Conservation (phyloP, 495 filamentous ascomycete species). For the Sordaria brevicollis region DNA sequence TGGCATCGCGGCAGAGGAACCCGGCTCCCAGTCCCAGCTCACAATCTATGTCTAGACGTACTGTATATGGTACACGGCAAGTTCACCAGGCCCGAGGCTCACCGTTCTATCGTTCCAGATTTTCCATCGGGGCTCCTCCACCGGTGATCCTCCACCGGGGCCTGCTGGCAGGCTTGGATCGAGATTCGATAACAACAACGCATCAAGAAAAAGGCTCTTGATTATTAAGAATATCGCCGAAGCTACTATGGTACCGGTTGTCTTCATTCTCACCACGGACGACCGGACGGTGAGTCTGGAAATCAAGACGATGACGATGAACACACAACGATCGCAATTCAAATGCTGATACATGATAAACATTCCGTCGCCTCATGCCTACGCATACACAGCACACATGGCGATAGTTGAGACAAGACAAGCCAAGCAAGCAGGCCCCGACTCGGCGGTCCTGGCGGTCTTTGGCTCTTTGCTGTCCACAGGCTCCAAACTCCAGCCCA, state of each 20-base stretch:
- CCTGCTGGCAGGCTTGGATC: background rate
- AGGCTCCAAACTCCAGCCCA: background rate
- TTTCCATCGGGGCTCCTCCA: background rate
- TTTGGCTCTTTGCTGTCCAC: too few species aligned
- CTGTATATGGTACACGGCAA: too few species aligned
- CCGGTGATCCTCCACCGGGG: background rate
- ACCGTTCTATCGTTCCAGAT: background rate
- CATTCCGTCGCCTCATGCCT: background rate
- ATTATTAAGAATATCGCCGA: background rate
- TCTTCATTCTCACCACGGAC: background rate
- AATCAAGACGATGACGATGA: slow-evolving; percentile 2
- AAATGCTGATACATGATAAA: background rate
- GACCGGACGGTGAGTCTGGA: background rate
- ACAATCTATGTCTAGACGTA: background rate
- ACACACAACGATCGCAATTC: background rate
- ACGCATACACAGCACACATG: background rate
- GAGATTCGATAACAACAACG: background rate
- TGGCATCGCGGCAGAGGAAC: background rate
- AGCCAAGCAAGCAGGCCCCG: background rate
- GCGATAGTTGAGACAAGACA: background rate
- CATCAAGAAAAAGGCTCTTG: background rate
- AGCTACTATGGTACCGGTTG: background rate
- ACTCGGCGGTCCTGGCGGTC: too few species aligned
- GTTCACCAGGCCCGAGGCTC: background rate
- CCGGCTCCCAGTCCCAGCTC: background rate